Evolutionary conservation across 2,329 filamentous ascomycete species (phyloP), one percentile per base, ranked within the genome.

Genomic region (Pseudogymnoascus sp.): DNA sequence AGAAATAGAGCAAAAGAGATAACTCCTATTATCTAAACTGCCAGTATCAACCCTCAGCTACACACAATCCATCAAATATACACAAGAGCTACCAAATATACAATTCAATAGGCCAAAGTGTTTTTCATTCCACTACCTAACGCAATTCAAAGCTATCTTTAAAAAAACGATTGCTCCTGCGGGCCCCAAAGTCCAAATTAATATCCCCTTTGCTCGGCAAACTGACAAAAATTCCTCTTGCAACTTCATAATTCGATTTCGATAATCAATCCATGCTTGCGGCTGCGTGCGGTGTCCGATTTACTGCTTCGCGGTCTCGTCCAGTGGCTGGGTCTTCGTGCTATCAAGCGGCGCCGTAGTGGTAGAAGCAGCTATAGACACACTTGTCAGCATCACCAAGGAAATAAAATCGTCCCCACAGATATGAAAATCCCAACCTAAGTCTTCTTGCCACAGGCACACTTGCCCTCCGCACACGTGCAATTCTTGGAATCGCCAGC

Each of bases 381-480:
- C n/a, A 64, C 67, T 65, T 59, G 60, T 47, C 60, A 63, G 66
- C 60, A 44, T 60, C 53, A 65, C 63, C 64, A 65, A 67, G 60
- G 62, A 65, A 61, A 65, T 62, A 67, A 28, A 28, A 28, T 8
- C 26, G 35, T 21, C 63, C 64, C 67, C 64, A 67, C 64, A 68
- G 64, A 68, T 50, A 64, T 17, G 61, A 67, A 64, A 65, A 28
- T 6, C 66, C 67, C 67, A 61, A 62, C 47, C 44, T 61, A 61
- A 42, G 59, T 8, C 59, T 23, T 8, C 59, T 23, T 61, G 8
- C 33, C 33, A 23, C 59, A 61, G 59, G 59, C 59, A 61, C 59
- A 61, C 59, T 73, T 74, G 69, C 78, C 79, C 63, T 72, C 74
- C 23, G 70, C 69, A 70, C 78, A 80, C 21, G 76, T 74, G 71